Evolutionary conservation across 805 yeast species (phyloP).

Genomic region (Komagataella populi): DNA sequence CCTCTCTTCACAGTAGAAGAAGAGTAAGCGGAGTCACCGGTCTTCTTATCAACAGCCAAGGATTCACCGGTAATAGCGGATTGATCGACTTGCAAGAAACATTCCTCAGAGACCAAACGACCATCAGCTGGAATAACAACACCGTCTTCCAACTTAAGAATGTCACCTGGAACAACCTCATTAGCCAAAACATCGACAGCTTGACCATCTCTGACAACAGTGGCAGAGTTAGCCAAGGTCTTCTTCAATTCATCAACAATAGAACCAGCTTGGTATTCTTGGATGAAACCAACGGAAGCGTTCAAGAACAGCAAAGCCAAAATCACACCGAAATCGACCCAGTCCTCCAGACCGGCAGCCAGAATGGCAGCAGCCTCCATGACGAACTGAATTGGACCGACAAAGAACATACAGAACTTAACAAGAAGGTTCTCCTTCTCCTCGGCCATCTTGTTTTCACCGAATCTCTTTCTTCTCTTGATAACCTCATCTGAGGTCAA

Average conservation of each 20-base stretch:
- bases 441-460: constrained; percentile 85
- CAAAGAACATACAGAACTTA: constrained; percentile 77
- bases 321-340: constrained; percentile 98
- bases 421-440: constrained; percentile 68
- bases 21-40: constrained; percentile 80
- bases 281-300: constrained; percentile 91
- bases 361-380: constrained; percentile 94
- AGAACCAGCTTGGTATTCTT: constrained; percentile 97
- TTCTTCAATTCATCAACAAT: constrained; percentile 94
- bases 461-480: constrained; percentile 82
- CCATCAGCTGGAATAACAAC: constrained; percentile 89
- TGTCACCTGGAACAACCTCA: constrained; percentile 93
- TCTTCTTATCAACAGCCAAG: constrained; percentile 83
- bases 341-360: constrained; percentile 94
- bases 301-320: constrained; percentile 75
- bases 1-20: constrained; percentile 94
- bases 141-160: constrained; percentile 87
- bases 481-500: constrained; percentile 63
- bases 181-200: constrained; percentile 64
- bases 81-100: constrained; percentile 86
- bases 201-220: constrained; percentile 73
- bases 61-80: constrained; percentile 98
- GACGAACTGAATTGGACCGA: constrained; percentile 94
- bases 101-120: constrained; percentile 73
- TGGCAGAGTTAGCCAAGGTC: constrained; percentile 84